phyloP scores from a whole-genome alignment of 148 eudicot species.

The Persicaria maculosa region DNA sequence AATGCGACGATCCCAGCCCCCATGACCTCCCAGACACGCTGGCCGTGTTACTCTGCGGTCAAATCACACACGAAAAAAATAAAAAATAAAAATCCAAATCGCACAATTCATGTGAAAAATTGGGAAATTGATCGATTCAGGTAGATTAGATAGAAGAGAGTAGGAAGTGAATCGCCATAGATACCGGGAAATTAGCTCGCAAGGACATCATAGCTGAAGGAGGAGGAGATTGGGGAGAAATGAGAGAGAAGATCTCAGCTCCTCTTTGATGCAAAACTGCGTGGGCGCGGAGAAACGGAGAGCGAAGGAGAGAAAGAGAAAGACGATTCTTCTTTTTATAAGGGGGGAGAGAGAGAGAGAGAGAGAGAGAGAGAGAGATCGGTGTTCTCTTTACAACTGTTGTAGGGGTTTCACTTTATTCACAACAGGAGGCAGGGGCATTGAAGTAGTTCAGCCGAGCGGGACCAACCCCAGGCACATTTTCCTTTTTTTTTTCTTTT shows the following conservation, averaged over 20 bases:
- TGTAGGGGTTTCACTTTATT: neutral
- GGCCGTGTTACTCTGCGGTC: constrained; percentile 47
- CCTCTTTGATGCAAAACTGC: neutral
- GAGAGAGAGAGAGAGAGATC: too few relatives aligned
- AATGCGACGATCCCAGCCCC: constrained; percentile 26
- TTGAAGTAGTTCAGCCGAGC: neutral
- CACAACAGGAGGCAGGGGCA: neutral
- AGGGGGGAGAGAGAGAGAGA: too few relatives aligned
- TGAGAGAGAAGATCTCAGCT: neutral
- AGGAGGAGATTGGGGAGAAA: neutral
- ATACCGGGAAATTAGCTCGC: constrained; percentile 1
- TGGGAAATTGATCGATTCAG: neutral
- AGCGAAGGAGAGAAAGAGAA: neutral
- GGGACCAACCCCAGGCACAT: neutral
- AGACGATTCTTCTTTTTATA: neutral
- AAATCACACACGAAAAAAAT: constrained; percentile 6
- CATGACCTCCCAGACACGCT: constrained; percentile 42
- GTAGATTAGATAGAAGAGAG: too few relatives aligned
- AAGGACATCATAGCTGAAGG: constrained; percentile 1
- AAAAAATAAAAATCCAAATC: neutral
- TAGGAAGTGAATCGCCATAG: neutral
- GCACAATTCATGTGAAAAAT: neutral
- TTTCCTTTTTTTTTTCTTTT: neutral
- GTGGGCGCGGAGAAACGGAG: neutral
- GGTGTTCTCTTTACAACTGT: too few relatives aligned